Conservation (phyloP, 2,329 filamentous ascomycete genomes). For the Fusarium sp. region DNA sequence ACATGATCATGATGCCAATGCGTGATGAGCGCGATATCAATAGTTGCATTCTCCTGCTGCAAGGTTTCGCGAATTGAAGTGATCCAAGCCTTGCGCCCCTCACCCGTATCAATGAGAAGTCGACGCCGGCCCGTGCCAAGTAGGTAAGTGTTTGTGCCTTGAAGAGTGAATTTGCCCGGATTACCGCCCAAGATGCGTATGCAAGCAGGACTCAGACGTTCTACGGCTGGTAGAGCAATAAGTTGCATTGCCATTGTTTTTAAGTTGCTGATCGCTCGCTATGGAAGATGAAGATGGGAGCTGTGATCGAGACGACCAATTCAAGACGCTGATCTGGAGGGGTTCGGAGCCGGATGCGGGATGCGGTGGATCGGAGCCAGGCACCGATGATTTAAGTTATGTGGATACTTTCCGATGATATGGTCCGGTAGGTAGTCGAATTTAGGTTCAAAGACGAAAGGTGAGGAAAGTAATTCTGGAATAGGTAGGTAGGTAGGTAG, state of each 20-base stretch:
- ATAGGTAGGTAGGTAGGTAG: background rate
- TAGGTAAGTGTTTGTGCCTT: conserved; percentile 95
- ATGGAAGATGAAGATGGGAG: background rate
- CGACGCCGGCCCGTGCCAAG: conserved; percentile 79
- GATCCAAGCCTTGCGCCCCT: conserved; percentile 82
- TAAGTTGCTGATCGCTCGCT: background rate
- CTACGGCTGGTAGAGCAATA: conserved; percentile 75
- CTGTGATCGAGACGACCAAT: background rate
- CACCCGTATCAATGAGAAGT: conserved; percentile 89
- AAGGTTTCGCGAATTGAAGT: conserved; percentile 73
- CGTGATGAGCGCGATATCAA: conserved; percentile 80
- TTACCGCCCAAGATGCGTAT: conserved; percentile 91
- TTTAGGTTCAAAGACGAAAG: background rate
- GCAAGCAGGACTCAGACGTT: conserved; percentile 80
- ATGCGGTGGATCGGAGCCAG: conserved; percentile 26
- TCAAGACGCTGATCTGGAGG: conserved; percentile 15
- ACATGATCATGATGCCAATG: conserved; percentile 95
- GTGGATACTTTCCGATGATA: background rate
- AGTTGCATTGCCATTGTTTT: conserved; percentile 69
- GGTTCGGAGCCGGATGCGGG: conserved; percentile 29
- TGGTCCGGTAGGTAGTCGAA: background rate
- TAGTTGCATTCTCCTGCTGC: conserved; percentile 71
- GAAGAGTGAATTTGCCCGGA: conserved; percentile 81
- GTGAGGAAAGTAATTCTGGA: background rate
- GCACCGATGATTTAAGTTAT: conserved; percentile 4